Percentiles rank a stretch among this genome's conserved stretches.
These are phyloP conservation scores for Xylariaceae sp. DNA, from an alignment of 2,329 filamentous ascomycete genomes.

Conservation along the genomic window DNA sequence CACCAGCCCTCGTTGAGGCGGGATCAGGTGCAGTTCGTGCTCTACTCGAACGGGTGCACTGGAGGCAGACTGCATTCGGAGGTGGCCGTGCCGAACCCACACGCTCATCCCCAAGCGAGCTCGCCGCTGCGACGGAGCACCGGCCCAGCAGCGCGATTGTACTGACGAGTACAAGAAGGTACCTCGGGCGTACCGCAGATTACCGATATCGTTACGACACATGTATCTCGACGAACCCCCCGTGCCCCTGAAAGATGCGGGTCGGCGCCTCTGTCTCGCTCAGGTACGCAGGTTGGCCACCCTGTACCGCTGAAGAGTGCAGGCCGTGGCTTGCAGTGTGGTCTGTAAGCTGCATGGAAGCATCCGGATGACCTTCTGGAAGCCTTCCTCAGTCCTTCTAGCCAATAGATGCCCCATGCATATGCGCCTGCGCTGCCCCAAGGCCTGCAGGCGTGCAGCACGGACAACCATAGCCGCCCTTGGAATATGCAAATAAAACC, in stretches of 20 bases:
- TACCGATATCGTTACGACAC: not conserved
- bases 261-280: not conserved
- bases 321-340: conserved; percentile 2
- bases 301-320: too few relatives aligned
- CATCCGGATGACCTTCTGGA: conserved; percentile 14
- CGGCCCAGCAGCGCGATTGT: conserved; percentile 5
- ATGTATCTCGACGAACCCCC: not conserved
- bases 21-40: too few relatives aligned
- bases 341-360: conserved; percentile 10
- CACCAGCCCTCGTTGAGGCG: not conserved
- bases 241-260: not conserved
- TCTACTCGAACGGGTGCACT: conserved; percentile 1
- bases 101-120: too few relatives aligned
- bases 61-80: conserved; percentile 1
- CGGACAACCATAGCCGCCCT: not conserved
- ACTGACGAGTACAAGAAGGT: too few relatives aligned
- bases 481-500: not conserved
- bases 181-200: not conserved
- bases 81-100: too few relatives aligned
- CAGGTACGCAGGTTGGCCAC: not conserved
- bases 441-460: not conserved
- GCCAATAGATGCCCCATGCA: conserved; percentile 8
- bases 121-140: too few relatives aligned
- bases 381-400: conserved; percentile 13
- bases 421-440: not conserved